A percentile compares a stretch with the other conserved stretches of the same genome.
These are phyloP conservation scores for Pleurostoma richardsiae DNA, from an alignment of 2,329 filamentous ascomycete genomes.

Conservation along the genomic window DNA sequence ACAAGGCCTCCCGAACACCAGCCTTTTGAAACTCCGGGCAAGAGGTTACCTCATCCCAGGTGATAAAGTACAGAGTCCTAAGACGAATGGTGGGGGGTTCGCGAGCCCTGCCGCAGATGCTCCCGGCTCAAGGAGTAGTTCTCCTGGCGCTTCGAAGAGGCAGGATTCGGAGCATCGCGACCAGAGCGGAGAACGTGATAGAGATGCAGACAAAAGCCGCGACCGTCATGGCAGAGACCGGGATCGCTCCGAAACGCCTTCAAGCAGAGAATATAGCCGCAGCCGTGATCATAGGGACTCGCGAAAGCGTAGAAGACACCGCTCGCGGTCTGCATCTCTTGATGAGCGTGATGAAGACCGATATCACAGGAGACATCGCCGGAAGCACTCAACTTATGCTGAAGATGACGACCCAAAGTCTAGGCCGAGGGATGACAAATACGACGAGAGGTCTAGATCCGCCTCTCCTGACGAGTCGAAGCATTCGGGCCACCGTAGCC, in stretches of 20 bases:
- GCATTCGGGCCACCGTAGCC: slow-evolving; percentile 9
- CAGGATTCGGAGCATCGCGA: slow-evolving; percentile 13
- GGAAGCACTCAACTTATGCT: slow-evolving; percentile 4
- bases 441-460: slow-evolving; percentile 11
- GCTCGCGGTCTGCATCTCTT: slow-evolving; percentile 5
- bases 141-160: slow-evolving; percentile 21
- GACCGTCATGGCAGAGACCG: slow-evolving; percentile 6
- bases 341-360: slow-evolving; percentile 9
- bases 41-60: slow-evolving; percentile 33
- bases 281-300: slow-evolving; percentile 8
- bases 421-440: slow-evolving; percentile 10
- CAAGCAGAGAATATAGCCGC: slow-evolving; percentile 1
- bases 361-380: slow-evolving; percentile 8
- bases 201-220: neutral
- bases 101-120: slow-evolving; percentile 10
- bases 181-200: slow-evolving; percentile 7
- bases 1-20: slow-evolving; percentile 79
- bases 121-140: slow-evolving; percentile 43
- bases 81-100: slow-evolving; percentile 3
- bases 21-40: slow-evolving; percentile 60
- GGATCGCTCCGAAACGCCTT: slow-evolving; percentile 5
- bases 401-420: slow-evolving; percentile 7
- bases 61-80: slow-evolving; percentile 19
- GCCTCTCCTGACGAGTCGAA: slow-evolving; percentile 11
- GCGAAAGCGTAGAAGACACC: slow-evolving; percentile 9